Evolutionary conservation across 2,329 filamentous ascomycete genomes (phyloP), one percentile per base, ranked within the genome.

Genomic region (Akanthomyces muscarius): DNA sequence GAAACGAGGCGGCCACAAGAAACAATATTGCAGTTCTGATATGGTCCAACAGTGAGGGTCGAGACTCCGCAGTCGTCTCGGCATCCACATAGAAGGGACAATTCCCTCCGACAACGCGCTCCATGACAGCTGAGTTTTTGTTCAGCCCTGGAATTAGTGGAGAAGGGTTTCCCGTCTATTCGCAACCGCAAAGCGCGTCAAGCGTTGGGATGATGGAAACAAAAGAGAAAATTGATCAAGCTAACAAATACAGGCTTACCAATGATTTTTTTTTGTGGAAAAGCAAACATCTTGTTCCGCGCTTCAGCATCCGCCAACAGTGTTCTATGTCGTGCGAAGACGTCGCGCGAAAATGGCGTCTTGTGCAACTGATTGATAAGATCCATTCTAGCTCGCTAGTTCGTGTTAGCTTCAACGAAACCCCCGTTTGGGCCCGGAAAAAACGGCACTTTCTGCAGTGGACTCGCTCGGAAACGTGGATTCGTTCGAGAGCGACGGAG

Each of bases 291-390:
- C 33, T 23, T 3, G 10, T 25, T 8, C 11, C 36, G 14, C 23
- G 21, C n/a, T 42, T 54, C 18, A 21, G 13, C 36, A 25, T 25
- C 2, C 10, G 55, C 28, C 2, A 28, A 7, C 44, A 10, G 14
- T 4, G 2, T 16, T 28, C 2, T 7, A 50, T 8, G 42, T 7
- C 7, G 13, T n/a, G 13, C 25, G 30, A 6, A 28, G 21, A 21
- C 21, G 21, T 21, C 21, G 21, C 21, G 21, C 21, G 21, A 21
- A 50, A 41, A 8, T 2, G 30, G n/a, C 23, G 11, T 41, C 25
- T 36, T 8, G 11, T 16, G 6, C 38, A 23, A 41, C 58, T 61
- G 58, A 61, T 61, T 61, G 58, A 61, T 61, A 53, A 61, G 58
- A 61, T 61, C 58, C 45, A 52, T 61, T 41, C 13, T 42, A 47